These are phyloP conservation scores for Actinomortierella ambigua DNA, from an alignment of 371 early-diverging fungal genomes.

Conservation along the genomic window DNA sequence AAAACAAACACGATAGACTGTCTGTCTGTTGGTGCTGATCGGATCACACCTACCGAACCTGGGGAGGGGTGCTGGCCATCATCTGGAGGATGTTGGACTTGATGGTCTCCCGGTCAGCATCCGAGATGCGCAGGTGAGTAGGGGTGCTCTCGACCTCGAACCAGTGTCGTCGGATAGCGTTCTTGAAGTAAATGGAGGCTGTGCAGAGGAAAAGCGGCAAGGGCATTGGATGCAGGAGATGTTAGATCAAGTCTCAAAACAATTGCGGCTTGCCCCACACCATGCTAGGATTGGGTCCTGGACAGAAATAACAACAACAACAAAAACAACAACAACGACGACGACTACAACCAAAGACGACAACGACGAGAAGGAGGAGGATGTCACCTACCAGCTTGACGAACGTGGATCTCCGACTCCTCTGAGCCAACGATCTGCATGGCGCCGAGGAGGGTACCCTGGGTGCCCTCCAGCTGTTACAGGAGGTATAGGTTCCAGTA, in stretches of 20 bases:
- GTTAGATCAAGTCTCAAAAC: no score
- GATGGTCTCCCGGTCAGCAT: conserved; percentile 73
- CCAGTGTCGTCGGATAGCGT: conserved; percentile 81
- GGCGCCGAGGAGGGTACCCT: conserved; percentile 71
- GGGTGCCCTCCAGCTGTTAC: conserved; percentile 60
- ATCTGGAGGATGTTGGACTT: conserved; percentile 76
- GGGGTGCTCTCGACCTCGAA: conserved; percentile 49
- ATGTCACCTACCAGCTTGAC: conserved; percentile 81
- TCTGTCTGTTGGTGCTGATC: background rate
- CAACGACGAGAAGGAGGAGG: background rate
- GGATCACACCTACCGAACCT: conserved; percentile 71
- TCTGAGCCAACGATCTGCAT: conserved; percentile 72
- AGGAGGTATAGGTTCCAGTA: no score
- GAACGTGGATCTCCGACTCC: conserved; percentile 65
- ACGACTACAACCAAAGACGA: conserved; percentile 1
- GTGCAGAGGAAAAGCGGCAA: conserved; percentile 10
- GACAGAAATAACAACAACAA: background rate
- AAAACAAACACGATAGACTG: no score
- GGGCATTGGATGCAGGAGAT: background rate
- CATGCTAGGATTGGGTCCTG: conserved; percentile 1
- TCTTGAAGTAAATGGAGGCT: conserved; percentile 96
- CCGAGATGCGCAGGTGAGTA: conserved; percentile 56
- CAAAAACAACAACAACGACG: background rate
- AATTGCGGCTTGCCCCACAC: no score
- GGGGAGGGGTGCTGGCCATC: conserved; percentile 65